Conservation (phyloP, 768 basidiomycete genomes). For the Tephrocybe sp. region DNA sequence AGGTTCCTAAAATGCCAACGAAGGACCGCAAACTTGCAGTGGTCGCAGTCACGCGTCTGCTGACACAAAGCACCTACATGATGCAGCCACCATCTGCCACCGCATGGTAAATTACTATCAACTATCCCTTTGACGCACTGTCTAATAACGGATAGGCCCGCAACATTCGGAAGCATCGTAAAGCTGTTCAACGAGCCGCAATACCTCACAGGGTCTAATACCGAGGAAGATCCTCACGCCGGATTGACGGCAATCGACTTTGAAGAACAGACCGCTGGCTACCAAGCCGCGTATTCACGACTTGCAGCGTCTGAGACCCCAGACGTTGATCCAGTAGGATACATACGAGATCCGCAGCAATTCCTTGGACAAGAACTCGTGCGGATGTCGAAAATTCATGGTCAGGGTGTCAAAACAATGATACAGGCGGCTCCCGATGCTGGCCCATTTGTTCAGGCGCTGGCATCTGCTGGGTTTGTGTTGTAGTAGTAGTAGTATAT, state of each 20-base stretch:
- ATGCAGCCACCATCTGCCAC: slow-evolving; percentile 59
- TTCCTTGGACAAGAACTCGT: slow-evolving; percentile 51
- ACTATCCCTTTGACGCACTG: background rate
- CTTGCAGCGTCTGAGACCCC: slow-evolving; percentile 76
- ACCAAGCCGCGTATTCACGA: slow-evolving; percentile 92
- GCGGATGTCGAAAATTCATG: slow-evolving; percentile 35
- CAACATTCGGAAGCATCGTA: slow-evolving; percentile 65
- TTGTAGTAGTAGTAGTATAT: slow-evolving; percentile 18
- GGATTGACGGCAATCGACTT: slow-evolving; percentile 80
- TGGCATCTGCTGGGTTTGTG: slow-evolving; percentile 25
- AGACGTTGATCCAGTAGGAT: slow-evolving; percentile 60
- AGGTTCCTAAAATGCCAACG: slow-evolving; percentile 75
- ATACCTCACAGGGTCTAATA: slow-evolving; percentile 47
- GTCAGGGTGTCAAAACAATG: slow-evolving; percentile 35
- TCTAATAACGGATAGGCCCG: slow-evolving; percentile 50
- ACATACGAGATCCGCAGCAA: slow-evolving; percentile 55
- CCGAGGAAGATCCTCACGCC: slow-evolving; percentile 49
- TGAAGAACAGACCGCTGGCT: slow-evolving; percentile 88
- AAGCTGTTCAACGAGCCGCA: slow-evolving; percentile 81
- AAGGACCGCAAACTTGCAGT: slow-evolving; percentile 86
- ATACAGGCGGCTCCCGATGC: slow-evolving; percentile 33
- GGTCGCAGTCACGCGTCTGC: slow-evolving; percentile 75
- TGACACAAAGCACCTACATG: slow-evolving; percentile 76
- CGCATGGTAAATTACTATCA: slow-evolving; percentile 53
- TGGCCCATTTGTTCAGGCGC: slow-evolving; percentile 26